Conservation (phyloP, 1,284 basidiomycete species). For the Trichosporon coremiiforme region DNA sequence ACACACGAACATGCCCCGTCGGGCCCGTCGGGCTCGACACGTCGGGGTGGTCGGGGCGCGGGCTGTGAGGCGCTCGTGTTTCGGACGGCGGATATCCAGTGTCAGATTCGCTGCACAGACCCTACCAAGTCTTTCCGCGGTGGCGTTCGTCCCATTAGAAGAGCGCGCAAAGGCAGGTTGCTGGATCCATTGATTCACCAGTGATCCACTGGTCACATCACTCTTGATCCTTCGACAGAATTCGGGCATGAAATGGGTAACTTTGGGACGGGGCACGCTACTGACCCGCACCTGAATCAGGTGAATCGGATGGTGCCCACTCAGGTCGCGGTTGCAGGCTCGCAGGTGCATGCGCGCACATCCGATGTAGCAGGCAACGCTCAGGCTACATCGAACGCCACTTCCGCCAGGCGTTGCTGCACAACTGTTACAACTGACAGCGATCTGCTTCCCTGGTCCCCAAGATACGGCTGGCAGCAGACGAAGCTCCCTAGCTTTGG, state of each 20-base stretch:
- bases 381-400: neutral
- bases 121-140: neutral
- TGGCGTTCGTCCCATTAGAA: neutral
- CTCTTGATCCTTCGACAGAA: neutral
- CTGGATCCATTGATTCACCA: neutral
- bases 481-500: neutral
- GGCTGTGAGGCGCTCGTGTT: neutral
- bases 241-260: neutral
- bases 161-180: neutral
- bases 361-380: neutral
- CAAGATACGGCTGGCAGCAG: neutral
- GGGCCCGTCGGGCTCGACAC: neutral
- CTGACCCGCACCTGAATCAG: neutral
- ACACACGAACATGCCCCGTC: neutral
- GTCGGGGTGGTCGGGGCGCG: neutral
- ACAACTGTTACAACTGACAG: neutral
- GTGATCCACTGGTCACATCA: neutral
- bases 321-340: neutral
- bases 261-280: neutral
- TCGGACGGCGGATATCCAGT: constrained; percentile 2
- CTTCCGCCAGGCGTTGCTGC: neutral
- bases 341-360: neutral
- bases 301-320: neutral
- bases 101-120: neutral
- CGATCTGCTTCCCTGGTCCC: neutral